Percentiles rank a stretch among this genome's conserved stretches.
Conservation (phyloP, 1,284 basidiomycete genomes). For the Ustilago crameri region DNA sequence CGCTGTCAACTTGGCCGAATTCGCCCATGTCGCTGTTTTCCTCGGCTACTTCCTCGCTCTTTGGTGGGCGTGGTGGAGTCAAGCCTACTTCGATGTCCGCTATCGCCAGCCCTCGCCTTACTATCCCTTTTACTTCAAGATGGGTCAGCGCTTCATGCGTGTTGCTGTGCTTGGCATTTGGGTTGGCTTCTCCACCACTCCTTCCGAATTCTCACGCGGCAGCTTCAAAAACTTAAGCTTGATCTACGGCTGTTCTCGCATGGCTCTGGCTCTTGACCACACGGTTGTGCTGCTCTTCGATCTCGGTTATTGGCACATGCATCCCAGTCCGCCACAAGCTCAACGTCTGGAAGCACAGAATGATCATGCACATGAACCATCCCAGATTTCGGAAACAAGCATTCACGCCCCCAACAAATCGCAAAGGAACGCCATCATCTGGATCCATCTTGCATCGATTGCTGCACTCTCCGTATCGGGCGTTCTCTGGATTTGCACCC, state of each 20-base stretch:
- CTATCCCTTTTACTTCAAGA: constrained; percentile 26
- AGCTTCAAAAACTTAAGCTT: constrained; percentile 47
- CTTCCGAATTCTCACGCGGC: constrained; percentile 44
- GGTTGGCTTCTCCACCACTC: constrained; percentile 46
- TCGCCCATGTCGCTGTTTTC: constrained; percentile 37
- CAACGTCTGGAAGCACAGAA: not conserved
- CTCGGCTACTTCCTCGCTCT: constrained; percentile 41
- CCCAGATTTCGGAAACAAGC: too few species aligned
- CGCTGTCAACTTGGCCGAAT: constrained; percentile 27
- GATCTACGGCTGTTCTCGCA: constrained; percentile 38
- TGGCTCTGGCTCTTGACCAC: constrained; percentile 32
- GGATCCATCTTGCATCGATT: constrained; percentile 29
- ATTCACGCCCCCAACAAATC: too few species aligned
- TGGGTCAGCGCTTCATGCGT: constrained; percentile 32
- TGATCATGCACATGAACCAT: too few species aligned
- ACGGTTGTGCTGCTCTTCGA: constrained; percentile 17
- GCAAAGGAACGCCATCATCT: constrained; percentile 1
- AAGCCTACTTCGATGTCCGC: constrained; percentile 47
- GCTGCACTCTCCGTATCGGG: constrained; percentile 24
- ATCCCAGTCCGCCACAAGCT: not conserved
- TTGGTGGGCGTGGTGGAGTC: constrained; percentile 53
- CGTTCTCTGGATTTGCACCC: constrained; percentile 44
- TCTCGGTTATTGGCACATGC: constrained; percentile 11
- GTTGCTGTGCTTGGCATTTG: constrained; percentile 41
- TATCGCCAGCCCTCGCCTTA: constrained; percentile 23